Base-by-base conservation (phyloP, 2,329 filamentous ascomycete species). In the Scytalidium sp. region DNA sequence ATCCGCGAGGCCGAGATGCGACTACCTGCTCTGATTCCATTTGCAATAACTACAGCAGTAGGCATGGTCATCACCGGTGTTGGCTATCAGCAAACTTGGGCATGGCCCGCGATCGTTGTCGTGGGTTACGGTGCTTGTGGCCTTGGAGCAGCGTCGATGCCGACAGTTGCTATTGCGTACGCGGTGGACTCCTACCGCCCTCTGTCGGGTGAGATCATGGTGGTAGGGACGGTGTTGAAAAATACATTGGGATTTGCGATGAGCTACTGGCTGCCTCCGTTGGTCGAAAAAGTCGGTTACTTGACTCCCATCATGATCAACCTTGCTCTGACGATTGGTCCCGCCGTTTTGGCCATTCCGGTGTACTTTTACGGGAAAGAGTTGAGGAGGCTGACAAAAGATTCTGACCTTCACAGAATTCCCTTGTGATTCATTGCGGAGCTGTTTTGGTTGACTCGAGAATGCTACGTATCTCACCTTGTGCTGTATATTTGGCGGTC, bases 171-270 rank as follows among this genome's bases (percentile, higher is more conserved):
- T 4, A 74, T 69, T 17, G 78, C 66, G 13, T 83, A 83, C 57
- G 75, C 78, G 0, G 74, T 84, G 11, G 80, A 84, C 60, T 75
- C 70, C 40, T 84, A 84, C 64, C 83, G 84, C 63, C 78, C 80
- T 1, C 75, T 83, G 3, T 73, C 79, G 0, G 80, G 80, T 2
- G 75, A 71, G 5, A 65, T 84, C 21, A 43, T 51, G 45, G 42
- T 44, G 10, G 15, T 44, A 8, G 21, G 23, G 19, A 51, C 49
- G 20, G 49, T 51, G 10, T 36, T 43, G 0, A 70, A 70, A 47
- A 67, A 66, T 2, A 62, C 69, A 2, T 63, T 68, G 21, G 67
- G 62, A 0, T 67, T 70, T 29, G 29, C 51, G 15, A 45, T 49
- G 11, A 52, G n/a, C n/a, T n/a, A n/a, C 52, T 17, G 43, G 46